These are phyloP conservation scores for Xylariales sp. DNA, from an alignment of 2,329 filamentous ascomycete genomes.

Conservation along the genomic window DNA sequence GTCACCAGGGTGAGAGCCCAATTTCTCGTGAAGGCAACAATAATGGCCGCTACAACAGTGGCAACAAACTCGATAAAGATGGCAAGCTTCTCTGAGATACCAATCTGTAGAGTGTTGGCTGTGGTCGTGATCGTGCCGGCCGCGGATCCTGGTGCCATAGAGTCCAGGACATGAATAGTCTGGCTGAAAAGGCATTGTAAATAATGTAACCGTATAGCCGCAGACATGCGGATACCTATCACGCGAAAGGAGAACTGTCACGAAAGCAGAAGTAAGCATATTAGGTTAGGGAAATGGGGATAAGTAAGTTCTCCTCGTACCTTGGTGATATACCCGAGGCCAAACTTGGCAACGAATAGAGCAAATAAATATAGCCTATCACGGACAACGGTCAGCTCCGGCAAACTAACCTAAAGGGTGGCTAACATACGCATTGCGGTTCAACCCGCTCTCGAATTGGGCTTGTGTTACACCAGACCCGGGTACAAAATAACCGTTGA, in stretches of 20 bases:
- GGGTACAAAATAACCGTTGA: conserved; percentile 38
- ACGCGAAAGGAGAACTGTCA: conserved; percentile 53
- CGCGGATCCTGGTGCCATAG: conserved; percentile 57
- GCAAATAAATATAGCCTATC: conserved; percentile 63
- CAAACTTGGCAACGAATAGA: conserved; percentile 64
- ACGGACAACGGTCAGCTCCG: neutral
- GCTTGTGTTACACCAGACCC: conserved; percentile 12
- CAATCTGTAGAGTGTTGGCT: conserved; percentile 59
- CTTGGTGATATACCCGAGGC: conserved; percentile 58
- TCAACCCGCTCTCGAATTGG: conserved; percentile 36
- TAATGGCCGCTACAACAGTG: conserved; percentile 46
- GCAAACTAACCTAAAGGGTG: neutral
- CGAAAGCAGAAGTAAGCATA: neutral
- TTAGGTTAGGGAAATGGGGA: neutral
- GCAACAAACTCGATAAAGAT: conserved; percentile 52
- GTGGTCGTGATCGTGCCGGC: conserved; percentile 61
- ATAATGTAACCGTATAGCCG: conserved; percentile 60
- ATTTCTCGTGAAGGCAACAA: conserved; percentile 52
- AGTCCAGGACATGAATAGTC: conserved; percentile 64
- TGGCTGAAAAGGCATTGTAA: conserved; percentile 60
- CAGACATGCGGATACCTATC: conserved; percentile 58
- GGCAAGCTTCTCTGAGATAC: conserved; percentile 60
- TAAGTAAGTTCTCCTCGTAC: conserved; percentile 22
- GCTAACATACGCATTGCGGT: conserved; percentile 38
- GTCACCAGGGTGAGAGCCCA: conserved; percentile 59